phyloP scores from a whole-genome alignment of 805 yeast genomes.

The Lipomyces yamadae region DNA sequence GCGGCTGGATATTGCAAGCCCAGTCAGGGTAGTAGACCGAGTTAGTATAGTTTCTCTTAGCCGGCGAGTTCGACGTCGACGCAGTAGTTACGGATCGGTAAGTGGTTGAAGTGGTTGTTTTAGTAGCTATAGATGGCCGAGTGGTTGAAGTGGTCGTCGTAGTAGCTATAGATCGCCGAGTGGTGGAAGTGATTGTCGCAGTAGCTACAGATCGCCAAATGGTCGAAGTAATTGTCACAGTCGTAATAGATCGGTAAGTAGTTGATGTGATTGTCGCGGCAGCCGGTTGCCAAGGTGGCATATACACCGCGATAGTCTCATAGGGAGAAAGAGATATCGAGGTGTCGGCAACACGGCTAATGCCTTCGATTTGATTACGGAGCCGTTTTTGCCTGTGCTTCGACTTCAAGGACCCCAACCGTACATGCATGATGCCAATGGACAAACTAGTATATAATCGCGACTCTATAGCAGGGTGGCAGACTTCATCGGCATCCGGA shows the following conservation, averaged over 20 bases:
- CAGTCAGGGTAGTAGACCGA: slow-evolving; percentile 31
- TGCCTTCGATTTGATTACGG: not conserved
- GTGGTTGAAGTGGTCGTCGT: not conserved
- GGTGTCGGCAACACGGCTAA: not conserved
- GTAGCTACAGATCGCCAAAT: not conserved
- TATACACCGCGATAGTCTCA: not conserved
- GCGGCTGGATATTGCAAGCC: slow-evolving; percentile 26
- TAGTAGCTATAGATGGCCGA: not conserved
- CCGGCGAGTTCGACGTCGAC: not conserved
- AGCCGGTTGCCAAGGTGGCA: not conserved
- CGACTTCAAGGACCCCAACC: not conserved
- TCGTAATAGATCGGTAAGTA: not conserved
- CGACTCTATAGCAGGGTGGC: not conserved
- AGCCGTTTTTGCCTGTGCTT: not conserved
- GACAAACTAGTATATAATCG: not conserved
- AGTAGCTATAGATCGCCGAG: not conserved
- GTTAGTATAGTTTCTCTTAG: slow-evolving; percentile 14
- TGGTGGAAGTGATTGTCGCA: not conserved
- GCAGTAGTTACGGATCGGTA: not conserved
- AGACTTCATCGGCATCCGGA: too few species aligned
- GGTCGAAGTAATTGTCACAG: not conserved
- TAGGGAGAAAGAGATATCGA: not conserved
- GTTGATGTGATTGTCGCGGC: not conserved
- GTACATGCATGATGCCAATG: not conserved
- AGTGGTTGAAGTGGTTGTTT: not conserved